phyloP scores from a whole-genome alignment of 805 yeast genomes.

The Grigorovia humatica region DNA sequence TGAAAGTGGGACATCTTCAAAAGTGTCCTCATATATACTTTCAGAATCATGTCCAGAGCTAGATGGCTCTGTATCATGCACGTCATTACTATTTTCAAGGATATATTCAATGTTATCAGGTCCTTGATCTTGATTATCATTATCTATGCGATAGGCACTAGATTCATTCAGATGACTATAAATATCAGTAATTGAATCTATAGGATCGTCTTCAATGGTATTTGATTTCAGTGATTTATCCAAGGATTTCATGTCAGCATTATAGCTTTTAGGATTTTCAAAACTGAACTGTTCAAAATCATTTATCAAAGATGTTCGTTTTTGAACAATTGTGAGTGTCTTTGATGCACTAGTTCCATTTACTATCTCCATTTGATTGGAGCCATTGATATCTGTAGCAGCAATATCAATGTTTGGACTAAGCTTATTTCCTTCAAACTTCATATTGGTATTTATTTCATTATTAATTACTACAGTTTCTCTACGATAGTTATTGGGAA shows the following conservation, averaged over 20 bases:
- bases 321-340: too few species aligned
- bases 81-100: not conserved
- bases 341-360: not conserved
- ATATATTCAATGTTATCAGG: not conserved
- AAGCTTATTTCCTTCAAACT: too few species aligned
- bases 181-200: not conserved
- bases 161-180: not conserved
- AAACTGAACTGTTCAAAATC: not conserved
- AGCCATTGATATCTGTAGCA: not conserved
- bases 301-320: not conserved
- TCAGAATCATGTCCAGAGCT: not conserved
- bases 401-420: too few species aligned
- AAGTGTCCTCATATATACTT: not conserved
- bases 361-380: not conserved
- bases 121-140: not conserved
- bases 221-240: not conserved
- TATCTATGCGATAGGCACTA: not conserved
- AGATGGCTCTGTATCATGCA: not conserved
- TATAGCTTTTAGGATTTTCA: not conserved
- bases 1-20: not conserved
- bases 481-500: not conserved
- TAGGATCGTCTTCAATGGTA: not conserved
- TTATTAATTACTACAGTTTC: not conserved
- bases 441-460: not conserved
- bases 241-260: not conserved